These are phyloP conservation scores for Acanthamoeba sp. DNA, from an alignment of 208 protist genomes.

Conservation along the genomic window DNA sequence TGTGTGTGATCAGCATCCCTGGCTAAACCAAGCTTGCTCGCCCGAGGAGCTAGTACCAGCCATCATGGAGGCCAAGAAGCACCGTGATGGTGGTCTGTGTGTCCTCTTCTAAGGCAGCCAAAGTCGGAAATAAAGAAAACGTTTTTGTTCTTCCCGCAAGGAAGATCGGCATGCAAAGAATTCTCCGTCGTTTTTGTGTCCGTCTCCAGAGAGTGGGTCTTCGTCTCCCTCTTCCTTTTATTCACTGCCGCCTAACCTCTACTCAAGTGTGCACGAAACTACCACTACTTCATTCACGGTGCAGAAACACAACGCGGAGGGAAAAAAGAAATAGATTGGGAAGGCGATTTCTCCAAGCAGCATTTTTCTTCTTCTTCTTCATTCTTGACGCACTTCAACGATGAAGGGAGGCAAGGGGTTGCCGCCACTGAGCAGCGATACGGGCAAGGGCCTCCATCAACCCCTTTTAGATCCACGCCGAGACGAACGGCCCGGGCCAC, in stretches of 20 bases:
- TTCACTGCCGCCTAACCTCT: no score
- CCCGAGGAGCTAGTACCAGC: constrained; percentile 26
- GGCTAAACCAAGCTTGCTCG: constrained; percentile 24
- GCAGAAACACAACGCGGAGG: no score
- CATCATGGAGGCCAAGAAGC: constrained; percentile 61
- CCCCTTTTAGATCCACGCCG: neutral
- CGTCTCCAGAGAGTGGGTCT: no score
- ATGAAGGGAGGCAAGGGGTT: neutral
- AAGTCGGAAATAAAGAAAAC: neutral
- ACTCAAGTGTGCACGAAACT: no score
- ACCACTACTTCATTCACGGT: no score
- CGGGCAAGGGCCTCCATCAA: neutral
- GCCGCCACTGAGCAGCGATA: neutral
- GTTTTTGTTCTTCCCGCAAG: no score
- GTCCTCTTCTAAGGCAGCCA: neutral
- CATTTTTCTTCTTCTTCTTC: neutral
- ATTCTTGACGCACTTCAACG: neutral
- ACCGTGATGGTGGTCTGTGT: neutral
- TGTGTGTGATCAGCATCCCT: constrained; percentile 28
- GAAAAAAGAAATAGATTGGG: no score
- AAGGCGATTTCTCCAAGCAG: no score
- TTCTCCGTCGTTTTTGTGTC: no score
- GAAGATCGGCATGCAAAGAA: no score
- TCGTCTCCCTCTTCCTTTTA: no score
- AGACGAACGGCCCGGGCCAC: neutral